Conservation (phyloP, 495 filamentous ascomycete genomes). For the Aspergillus heteromorphus region DNA sequence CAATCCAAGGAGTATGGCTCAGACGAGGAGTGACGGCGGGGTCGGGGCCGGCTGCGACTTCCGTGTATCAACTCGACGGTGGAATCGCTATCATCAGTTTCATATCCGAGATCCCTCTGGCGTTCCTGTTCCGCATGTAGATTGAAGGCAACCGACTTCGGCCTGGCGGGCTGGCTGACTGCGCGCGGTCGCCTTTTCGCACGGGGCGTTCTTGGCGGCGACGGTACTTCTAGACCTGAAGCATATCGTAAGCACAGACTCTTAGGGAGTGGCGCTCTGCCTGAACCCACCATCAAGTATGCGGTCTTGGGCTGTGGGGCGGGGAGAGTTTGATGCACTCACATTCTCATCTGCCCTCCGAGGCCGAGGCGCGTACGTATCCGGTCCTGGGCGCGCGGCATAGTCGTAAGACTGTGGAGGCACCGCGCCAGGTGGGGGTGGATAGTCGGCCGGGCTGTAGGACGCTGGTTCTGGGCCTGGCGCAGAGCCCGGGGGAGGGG, state of each 20-base stretch:
- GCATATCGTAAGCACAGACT: background rate
- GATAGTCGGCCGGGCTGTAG: conserved; percentile 43
- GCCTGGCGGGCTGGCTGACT: conserved; percentile 24
- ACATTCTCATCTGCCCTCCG: conserved; percentile 53
- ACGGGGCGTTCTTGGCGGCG: conserved; percentile 6
- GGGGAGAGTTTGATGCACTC: conserved; percentile 40
- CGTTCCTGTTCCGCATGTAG: conserved; percentile 15
- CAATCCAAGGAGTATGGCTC: conserved; percentile 16
- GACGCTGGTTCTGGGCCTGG: conserved; percentile 23
- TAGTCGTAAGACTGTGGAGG: conserved; percentile 43
- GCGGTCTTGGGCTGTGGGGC: conserved; percentile 33
- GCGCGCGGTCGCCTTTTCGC: conserved; percentile 12
- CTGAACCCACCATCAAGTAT: conserved; percentile 42
- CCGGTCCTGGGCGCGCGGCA: conserved; percentile 33
- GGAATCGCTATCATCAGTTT: conserved; percentile 41
- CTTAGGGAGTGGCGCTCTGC: conserved; percentile 9
- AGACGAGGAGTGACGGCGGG: conserved; percentile 26
- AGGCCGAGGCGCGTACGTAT: conserved; percentile 37
- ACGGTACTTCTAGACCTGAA: conserved; percentile 23
- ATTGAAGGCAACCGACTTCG: conserved; percentile 39
- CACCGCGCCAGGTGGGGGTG: conserved; percentile 38
- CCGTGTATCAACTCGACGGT: conserved; percentile 26
- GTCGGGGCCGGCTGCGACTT: conserved; percentile 14
- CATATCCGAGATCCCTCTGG: conserved; percentile 29
- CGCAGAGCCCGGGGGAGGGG: conserved; percentile 39